A percentile compares a stretch with the other conserved stretches of the same genome.
Evolutionary conservation across 2,329 filamentous ascomycete genomes (phyloP).

Genomic region (Xylogone sp.): DNA sequence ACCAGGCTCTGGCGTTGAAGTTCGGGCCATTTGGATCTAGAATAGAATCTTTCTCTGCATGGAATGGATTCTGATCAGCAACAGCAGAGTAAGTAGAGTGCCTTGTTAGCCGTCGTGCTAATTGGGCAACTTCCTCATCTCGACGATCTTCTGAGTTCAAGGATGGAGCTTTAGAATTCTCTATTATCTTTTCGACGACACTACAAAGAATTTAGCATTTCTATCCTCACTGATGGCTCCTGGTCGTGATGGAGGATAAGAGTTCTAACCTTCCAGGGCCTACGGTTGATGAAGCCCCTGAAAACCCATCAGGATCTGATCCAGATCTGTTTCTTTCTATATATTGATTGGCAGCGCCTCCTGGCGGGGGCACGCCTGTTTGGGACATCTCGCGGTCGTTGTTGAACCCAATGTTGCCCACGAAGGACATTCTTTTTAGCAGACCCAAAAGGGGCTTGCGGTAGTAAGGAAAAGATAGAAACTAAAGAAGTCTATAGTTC

Average conservation of each 20-base stretch:
- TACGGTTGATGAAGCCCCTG: not conserved
- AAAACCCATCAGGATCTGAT: not conserved
- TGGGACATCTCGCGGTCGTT: not conserved
- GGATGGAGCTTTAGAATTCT: not conserved
- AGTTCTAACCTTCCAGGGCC: not conserved
- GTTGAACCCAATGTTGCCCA: not conserved
- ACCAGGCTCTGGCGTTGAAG: slow-evolving; percentile 5
- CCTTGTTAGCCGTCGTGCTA: slow-evolving; percentile 2
- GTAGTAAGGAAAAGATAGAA: not conserved
- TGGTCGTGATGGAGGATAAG: too few species aligned
- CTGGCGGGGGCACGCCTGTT: not conserved
- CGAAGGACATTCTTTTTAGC: not conserved
- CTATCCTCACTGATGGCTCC: too few species aligned
- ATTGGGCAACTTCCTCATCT: not conserved
- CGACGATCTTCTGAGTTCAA: not conserved
- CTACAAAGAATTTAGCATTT: too few species aligned
- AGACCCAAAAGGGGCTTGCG: not conserved
- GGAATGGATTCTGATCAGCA: slow-evolving; percentile 43
- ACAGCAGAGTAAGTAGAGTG: slow-evolving; percentile 9
- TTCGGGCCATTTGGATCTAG: slow-evolving; percentile 40
- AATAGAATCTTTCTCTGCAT: slow-evolving; percentile 36
- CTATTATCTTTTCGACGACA: not conserved
- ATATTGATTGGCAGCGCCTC: not conserved
- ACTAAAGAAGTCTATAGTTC: not conserved
- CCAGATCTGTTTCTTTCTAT: not conserved